Evolutionary conservation across 371 early-diverging fungal species (phyloP).

Genomic region (Circinella umbellata): DNA sequence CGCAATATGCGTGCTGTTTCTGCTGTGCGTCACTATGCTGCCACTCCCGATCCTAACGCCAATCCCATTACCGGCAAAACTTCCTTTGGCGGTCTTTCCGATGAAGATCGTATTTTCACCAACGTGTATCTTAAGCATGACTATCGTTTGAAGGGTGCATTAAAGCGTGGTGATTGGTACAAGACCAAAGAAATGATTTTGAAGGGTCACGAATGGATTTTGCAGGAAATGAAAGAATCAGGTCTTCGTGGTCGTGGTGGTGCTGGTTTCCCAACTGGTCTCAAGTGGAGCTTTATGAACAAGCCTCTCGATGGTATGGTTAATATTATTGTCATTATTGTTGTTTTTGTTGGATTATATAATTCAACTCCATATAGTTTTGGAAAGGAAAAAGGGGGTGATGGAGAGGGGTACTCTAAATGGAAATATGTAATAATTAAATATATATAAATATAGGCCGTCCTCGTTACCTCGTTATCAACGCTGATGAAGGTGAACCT

Average conservation of each 20-base stretch:
- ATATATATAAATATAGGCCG: not conserved
- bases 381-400: not conserved
- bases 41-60: conserved; percentile 56
- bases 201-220: conserved; percentile 97
- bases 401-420: not conserved
- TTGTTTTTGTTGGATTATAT: too few species aligned
- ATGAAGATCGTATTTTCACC: conserved; percentile 97
- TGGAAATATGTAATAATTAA: not conserved
- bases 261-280: conserved; percentile 97
- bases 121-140: conserved; percentile 95
- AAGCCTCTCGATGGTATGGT: conserved; percentile 79
- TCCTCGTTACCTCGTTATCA: conserved; percentile 95
- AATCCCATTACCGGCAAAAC: conserved; percentile 56
- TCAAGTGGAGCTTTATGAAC: conserved; percentile 99
- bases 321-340: too few species aligned
- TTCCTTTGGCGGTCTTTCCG: conserved; percentile 79
- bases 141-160: conserved; percentile 86
- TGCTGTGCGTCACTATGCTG: conserved; percentile 43
- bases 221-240: conserved; percentile 95
- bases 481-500: conserved; percentile 98
- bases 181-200: conserved; percentile 97
- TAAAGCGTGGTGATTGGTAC: conserved; percentile 97
- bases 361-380: not conserved
- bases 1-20: conserved; percentile 18
- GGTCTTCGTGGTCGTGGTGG: conserved; percentile 98